These are phyloP conservation scores for Apophysomyces ossiformis DNA, from an alignment of 371 early-diverging fungal species.

Conservation along the genomic window DNA sequence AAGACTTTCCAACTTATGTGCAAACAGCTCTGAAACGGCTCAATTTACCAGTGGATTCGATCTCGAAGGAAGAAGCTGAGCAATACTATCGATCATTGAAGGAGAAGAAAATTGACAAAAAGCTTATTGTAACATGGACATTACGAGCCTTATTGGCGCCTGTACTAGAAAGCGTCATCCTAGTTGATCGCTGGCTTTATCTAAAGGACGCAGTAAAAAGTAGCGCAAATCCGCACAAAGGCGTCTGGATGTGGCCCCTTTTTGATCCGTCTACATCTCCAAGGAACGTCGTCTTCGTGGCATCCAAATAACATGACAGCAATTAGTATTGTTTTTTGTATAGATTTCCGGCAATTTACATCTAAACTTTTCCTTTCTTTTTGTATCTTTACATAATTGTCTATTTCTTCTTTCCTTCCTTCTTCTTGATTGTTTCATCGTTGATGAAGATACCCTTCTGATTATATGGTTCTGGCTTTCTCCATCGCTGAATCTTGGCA, in stretches of 20 bases:
- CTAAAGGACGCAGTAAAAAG: constrained; percentile 52
- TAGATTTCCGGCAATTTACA: constrained; percentile 12
- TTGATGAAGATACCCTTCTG: constrained; percentile 98
- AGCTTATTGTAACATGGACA: constrained; percentile 81
- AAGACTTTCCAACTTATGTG: constrained; percentile 43
- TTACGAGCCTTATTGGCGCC: constrained; percentile 74
- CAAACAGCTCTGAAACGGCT: constrained; percentile 47
- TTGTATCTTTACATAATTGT: constrained; percentile 10
- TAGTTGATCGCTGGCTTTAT: constrained; percentile 76
- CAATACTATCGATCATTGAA: constrained; percentile 40
- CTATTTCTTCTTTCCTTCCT: constrained; percentile 94
- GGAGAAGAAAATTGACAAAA: constrained; percentile 46
- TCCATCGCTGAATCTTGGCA: constrained; percentile 87
- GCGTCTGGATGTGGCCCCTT: constrained; percentile 50
- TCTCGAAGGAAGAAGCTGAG: constrained; percentile 48
- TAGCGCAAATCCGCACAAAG: constrained; percentile 14
- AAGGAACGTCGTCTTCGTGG: constrained; percentile 47
- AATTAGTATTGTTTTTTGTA: constrained; percentile 10
- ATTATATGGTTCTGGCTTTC: constrained; percentile 98
- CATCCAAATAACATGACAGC: constrained; percentile 33
- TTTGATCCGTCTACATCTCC: constrained; percentile 47
- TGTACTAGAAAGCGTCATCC: constrained; percentile 75
- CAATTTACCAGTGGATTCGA: constrained; percentile 37
- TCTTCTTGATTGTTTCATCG: constrained; percentile 96
- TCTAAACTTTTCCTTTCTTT: constrained; percentile 6